Percentiles rank a stretch among this genome's conserved stretches.
These are phyloP conservation scores for Penicillium lagena DNA, from an alignment of 495 filamentous ascomycete species.

Conservation along the genomic window DNA sequence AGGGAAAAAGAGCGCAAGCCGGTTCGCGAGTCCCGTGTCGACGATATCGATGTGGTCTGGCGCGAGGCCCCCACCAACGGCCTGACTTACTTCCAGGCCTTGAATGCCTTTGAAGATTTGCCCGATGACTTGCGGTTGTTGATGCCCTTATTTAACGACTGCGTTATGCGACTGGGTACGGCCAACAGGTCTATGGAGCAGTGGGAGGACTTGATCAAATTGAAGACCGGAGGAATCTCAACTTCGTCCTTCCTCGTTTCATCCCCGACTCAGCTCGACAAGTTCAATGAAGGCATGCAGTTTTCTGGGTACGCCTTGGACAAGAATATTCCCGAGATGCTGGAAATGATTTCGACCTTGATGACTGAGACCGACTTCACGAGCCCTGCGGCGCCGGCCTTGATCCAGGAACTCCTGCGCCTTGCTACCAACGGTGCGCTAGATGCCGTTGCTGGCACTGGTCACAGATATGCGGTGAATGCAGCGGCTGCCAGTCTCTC, in stretches of 20 bases:
- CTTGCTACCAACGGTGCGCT: constrained; percentile 82
- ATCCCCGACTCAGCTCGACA: constrained; percentile 61
- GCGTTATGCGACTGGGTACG: constrained; percentile 88
- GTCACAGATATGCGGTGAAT: constrained; percentile 76
- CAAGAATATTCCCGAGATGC: constrained; percentile 83
- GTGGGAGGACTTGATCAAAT: constrained; percentile 88
- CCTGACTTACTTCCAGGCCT: constrained; percentile 88
- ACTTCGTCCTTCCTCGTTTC: constrained; percentile 72
- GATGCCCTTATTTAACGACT: constrained; percentile 86
- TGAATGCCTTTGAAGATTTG: constrained; percentile 71
- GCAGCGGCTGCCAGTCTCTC: constrained; percentile 78
- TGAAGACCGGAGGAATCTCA: constrained; percentile 90
- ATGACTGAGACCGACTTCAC: constrained; percentile 86
- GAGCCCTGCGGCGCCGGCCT: constrained; percentile 66
- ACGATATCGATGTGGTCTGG: constrained; percentile 74
- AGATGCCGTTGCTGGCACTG: constrained; percentile 80
- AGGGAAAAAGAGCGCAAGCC: constrained; percentile 65
- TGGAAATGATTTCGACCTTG: constrained; percentile 72
- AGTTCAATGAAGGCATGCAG: constrained; percentile 71
- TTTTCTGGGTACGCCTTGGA: constrained; percentile 84
- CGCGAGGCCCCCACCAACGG: constrained; percentile 90
- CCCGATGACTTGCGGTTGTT: constrained; percentile 80
- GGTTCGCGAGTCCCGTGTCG: constrained; percentile 60
- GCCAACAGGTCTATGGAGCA: constrained; percentile 85
- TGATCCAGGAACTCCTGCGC: constrained; percentile 80